These are phyloP conservation scores for Daldinia eschscholtzii DNA, from an alignment of 2,329 filamentous ascomycete species.

Conservation along the genomic window DNA sequence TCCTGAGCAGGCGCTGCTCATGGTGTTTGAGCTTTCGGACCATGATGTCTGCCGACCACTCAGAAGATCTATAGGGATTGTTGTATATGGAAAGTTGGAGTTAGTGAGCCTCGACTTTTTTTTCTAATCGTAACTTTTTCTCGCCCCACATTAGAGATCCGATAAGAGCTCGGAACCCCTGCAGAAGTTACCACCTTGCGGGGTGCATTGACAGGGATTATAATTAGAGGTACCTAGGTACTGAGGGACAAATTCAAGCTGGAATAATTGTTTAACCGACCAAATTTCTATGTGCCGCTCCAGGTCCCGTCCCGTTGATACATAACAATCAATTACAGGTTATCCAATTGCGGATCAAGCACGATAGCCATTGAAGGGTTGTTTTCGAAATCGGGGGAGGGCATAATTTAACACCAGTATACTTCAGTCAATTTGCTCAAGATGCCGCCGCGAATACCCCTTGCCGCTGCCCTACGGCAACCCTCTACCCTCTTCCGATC, in stretches of 20 bases:
- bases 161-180: constrained; percentile 39
- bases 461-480: constrained; percentile 46
- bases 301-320: neutral
- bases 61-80: neutral
- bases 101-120: constrained; percentile 38
- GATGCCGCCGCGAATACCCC: constrained; percentile 59
- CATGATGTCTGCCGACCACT: constrained; percentile 67
- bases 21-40: constrained; percentile 96
- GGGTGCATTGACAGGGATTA: constrained; percentile 20
- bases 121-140: constrained; percentile 29
- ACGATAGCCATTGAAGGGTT: constrained; percentile 3
- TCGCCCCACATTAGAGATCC: constrained; percentile 28
- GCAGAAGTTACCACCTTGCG: constrained; percentile 10
- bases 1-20: constrained; percentile 94
- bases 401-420: constrained; percentile 13
- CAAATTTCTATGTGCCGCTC: constrained; percentile 29
- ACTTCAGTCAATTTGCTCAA: constrained; percentile 40
- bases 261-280: constrained; percentile 37
- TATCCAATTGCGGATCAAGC: constrained; percentile 1
- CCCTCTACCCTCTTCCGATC: constrained; percentile 40
- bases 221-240: neutral
- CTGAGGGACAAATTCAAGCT: constrained; percentile 3
- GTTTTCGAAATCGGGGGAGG: neutral
- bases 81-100: constrained; percentile 14
- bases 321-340: neutral